Percentiles rank a stretch among this genome's conserved stretches.
phyloP scores from a whole-genome alignment of 768 basidiomycete species.

The Lentinula lateritia region DNA sequence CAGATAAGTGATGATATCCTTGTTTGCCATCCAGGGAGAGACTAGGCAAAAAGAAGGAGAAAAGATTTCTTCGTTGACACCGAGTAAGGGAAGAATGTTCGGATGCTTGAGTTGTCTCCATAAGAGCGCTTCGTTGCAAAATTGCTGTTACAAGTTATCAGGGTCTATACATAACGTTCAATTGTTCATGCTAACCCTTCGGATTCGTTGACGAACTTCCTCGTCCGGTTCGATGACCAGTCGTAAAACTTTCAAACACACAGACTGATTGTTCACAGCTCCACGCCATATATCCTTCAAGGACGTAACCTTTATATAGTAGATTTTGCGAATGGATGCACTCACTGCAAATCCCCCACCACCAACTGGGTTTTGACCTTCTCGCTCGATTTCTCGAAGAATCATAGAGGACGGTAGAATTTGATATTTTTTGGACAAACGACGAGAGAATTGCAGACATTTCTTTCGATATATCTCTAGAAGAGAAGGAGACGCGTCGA shows the following conservation, averaged over 20 bases:
- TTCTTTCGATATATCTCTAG: too few species aligned
- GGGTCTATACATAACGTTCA: too few species aligned
- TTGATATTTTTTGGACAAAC: too few species aligned
- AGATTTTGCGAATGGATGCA: too few species aligned
- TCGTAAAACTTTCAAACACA: neutral
- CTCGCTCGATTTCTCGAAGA: too few species aligned
- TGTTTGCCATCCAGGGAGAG: slow-evolving; percentile 18
- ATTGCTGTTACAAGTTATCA: neutral
- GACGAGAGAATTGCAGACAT: too few species aligned
- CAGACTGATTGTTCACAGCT: neutral
- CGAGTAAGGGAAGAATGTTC: neutral
- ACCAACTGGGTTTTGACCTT: too few species aligned
- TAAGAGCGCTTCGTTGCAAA: neutral
- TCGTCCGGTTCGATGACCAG: neutral
- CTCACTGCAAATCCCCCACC: too few species aligned
- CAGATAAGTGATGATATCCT: slow-evolving; percentile 10
- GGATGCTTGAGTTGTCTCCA: slow-evolving; percentile 5
- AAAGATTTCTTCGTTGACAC: neutral
- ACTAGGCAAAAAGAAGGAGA: slow-evolving; percentile 1
- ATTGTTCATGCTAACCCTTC: neutral
- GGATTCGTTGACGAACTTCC: neutral
- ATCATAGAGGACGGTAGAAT: too few species aligned
- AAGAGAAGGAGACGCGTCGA: too few species aligned
- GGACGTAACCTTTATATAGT: too few species aligned
- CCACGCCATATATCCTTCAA: neutral